Base-by-base conservation (phyloP, 2,329 filamentous ascomycete genomes). In the Cryphonectria radicalis region DNA sequence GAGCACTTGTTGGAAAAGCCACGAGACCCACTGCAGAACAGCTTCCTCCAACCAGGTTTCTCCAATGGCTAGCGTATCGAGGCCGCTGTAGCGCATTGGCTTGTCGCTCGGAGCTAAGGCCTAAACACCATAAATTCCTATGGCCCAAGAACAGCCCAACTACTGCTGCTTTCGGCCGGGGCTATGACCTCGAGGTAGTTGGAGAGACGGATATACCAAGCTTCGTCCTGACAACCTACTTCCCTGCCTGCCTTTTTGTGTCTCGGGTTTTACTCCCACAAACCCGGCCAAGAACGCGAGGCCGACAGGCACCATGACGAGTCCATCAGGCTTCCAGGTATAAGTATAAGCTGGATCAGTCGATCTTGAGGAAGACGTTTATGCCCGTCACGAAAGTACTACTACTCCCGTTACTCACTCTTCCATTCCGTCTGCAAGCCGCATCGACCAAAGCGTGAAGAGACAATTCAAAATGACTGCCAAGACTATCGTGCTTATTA, bases 401-500 rank as follows among this genome's bases (percentile, higher is more conserved):
- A 7, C 25, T 22, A 3, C 25, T 0, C 17, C 55, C 35, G 3
- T 11, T 22, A 3, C 25, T n/a, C 22, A n/a, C 13, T 59, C 25
- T 3, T 8, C 8, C 25, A 35, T 59, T 14, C 55, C 1, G 7
- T 19, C 28, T 28, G 25, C 53, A 59, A 17, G 25, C n/a, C 53
- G 25, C 11, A 28, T 63, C 32, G 19, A 64, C 53, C 63, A 57
- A 63, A 66, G 40, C 19, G 60, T 11, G 59, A 46, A 66, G 13
- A 60, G 43, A 53, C 62, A 43, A 37, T 7, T 65, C 32, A 68
- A 63, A 7, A 72, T 73, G 67, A 35, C 66, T 62, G 50, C 25
- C 60, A 68, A 72, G 53, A 72, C 66, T 14, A 69, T 74, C 42
- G 73, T 78, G 63, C 78, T 84, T 62, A 76, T 84, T 62, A 81